Conservation (phyloP, 371 early-diverging fungal species). For the Syncephalastrum racemosum region DNA sequence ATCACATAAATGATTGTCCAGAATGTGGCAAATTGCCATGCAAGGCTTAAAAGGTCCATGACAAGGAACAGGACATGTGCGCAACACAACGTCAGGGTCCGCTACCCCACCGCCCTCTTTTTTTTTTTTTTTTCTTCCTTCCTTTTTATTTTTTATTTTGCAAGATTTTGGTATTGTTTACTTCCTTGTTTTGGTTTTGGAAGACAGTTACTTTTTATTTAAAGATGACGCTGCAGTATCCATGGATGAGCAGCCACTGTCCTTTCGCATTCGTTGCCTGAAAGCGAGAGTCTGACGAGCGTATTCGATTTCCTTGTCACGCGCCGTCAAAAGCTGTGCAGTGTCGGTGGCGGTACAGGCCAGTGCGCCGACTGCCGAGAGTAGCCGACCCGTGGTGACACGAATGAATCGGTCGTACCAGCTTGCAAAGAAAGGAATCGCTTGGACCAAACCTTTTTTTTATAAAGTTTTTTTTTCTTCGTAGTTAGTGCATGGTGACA, state of each 20-base stretch:
- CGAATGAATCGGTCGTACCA: slow-evolving; percentile 65
- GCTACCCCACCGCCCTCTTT: background rate
- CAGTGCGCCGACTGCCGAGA: slow-evolving; percentile 55
- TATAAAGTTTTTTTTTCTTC: too few species aligned
- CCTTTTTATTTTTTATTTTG: slow-evolving; percentile 1
- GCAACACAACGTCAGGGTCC: background rate
- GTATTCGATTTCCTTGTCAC: slow-evolving; percentile 31
- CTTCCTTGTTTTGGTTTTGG: background rate
- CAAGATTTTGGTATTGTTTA: slow-evolving; percentile 1
- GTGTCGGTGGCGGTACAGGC: slow-evolving; percentile 49
- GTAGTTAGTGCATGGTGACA: background rate
- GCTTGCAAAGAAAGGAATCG: slow-evolving; percentile 49
- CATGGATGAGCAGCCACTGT: background rate
- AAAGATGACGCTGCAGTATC: too few species aligned
- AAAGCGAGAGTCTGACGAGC: background rate
- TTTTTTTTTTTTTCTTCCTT: slow-evolving; percentile 7
- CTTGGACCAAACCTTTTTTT: slow-evolving; percentile 45
- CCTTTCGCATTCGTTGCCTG: slow-evolving; percentile 5
- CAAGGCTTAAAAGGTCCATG: slow-evolving; percentile 37
- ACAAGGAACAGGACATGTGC: background rate
- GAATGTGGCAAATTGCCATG: slow-evolving; percentile 36
- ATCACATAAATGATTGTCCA: slow-evolving; percentile 38
- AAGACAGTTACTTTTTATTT: too few species aligned
- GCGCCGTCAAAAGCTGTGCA: slow-evolving; percentile 19
- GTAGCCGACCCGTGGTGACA: slow-evolving; percentile 45